These are phyloP conservation scores for Candida vartiovaarae DNA, from an alignment of 805 yeast genomes.

Conservation along the genomic window DNA sequence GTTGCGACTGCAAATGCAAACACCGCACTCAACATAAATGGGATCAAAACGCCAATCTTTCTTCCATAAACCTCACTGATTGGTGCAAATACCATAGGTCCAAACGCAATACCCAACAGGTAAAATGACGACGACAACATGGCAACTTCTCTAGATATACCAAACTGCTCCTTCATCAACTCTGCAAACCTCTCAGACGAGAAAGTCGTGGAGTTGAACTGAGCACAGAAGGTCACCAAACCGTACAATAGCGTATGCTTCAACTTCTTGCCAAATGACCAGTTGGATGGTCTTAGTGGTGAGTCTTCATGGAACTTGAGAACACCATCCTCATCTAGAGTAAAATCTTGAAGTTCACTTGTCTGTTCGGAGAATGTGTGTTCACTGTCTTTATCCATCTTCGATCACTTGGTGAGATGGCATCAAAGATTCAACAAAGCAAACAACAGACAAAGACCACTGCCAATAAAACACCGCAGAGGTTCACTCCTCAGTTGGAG, in stretches of 20 bases:
- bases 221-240: conserved; percentile 36
- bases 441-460: too few relatives aligned
- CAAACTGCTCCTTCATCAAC: conserved; percentile 30
- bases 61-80: conserved; percentile 37
- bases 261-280: conserved; percentile 29
- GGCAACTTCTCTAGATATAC: conserved; percentile 39
- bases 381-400: background rate
- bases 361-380: background rate
- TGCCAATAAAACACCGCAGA: too few relatives aligned
- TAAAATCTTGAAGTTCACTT: background rate
- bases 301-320: conserved; percentile 7
- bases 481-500: too few relatives aligned
- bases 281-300: conserved; percentile 26
- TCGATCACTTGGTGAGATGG: too few relatives aligned
- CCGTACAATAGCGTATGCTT: conserved; percentile 34
- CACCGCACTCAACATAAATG: conserved; percentile 32
- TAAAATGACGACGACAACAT: conserved; percentile 50
- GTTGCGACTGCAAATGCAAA: conserved; percentile 47
- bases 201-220: conserved; percentile 43
- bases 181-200: conserved; percentile 31
- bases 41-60: conserved; percentile 35
- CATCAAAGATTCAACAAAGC: too few relatives aligned
- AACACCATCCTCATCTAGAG: conserved; percentile 9
- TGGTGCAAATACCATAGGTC: conserved; percentile 54
- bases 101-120: conserved; percentile 60